Percentiles rank a stretch among this genome's conserved stretches.
These are phyloP conservation scores for Aspergillus tanneri DNA, from an alignment of 2,329 filamentous ascomycete genomes.

Conservation along the genomic window DNA sequence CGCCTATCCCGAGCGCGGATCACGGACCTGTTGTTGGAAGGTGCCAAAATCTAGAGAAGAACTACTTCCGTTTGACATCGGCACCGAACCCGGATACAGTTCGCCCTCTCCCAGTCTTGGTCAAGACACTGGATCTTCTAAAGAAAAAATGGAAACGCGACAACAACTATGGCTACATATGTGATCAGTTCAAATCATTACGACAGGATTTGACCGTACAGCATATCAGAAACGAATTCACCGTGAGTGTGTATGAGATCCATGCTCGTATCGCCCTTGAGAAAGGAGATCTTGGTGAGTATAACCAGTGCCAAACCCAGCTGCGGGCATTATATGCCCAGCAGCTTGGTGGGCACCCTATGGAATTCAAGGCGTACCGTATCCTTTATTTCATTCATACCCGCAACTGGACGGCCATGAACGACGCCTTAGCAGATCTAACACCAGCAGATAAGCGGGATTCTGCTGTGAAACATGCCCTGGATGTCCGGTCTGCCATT, in stretches of 20 bases:
- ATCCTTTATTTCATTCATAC: conserved; percentile 99
- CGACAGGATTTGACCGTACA: conserved; percentile 98
- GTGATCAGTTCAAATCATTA: conserved; percentile 98
- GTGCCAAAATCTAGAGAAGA: conserved; percentile 82
- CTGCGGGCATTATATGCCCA: conserved; percentile 85
- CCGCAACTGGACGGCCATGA: conserved; percentile 95
- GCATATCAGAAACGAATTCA: conserved; percentile 94
- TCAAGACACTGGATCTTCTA: conserved; percentile 80
- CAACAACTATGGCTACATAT: conserved; percentile 94
- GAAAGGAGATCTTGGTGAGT: conserved; percentile 99
- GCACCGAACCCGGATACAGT: conserved; percentile 86
- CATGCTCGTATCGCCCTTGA: conserved; percentile 96
- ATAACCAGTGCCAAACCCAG: conserved; percentile 99
- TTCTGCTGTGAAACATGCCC: conserved; percentile 79
- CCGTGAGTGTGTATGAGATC: conserved; percentile 93
- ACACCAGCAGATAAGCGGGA: conserved; percentile 92
- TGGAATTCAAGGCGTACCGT: conserved; percentile 98
- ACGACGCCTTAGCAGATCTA: conserved; percentile 98
- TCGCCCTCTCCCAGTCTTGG: conserved; percentile 75
- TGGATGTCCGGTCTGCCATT: conserved; percentile 85
- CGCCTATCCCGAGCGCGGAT: conserved; percentile 46
- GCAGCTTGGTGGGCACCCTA: conserved; percentile 81
- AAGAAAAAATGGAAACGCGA: conserved; percentile 95
- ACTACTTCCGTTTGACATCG: conserved; percentile 88
- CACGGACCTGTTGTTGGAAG: conserved; percentile 78